A percentile compares a stretch with the other conserved stretches of the same genome.
These are phyloP conservation scores for Zygnema circumcarinatum DNA, from an alignment of 139 green algal genomes.

Conservation along the genomic window DNA sequence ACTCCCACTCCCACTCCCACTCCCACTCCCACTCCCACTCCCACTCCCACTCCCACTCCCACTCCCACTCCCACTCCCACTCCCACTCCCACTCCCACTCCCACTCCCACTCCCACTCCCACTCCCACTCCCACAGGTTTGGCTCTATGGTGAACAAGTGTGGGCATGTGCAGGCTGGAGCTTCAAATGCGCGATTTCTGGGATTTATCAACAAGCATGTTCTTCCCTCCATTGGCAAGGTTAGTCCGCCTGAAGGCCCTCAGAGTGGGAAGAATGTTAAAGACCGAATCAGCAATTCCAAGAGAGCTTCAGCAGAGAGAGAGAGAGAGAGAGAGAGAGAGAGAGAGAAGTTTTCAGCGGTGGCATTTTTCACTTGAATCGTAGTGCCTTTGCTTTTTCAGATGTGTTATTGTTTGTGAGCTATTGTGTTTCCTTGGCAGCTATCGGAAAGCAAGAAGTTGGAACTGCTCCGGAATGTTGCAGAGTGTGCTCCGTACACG, in stretches of 20 bases:
- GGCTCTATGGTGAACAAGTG: too few relatives aligned
- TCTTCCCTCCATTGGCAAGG: slow-evolving; percentile 47
- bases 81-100: too few relatives aligned
- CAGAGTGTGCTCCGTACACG: slow-evolving; percentile 31
- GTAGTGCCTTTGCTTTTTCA: too few relatives aligned
- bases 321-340: neutral
- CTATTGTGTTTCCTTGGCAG: too few relatives aligned
- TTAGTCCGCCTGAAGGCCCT: neutral
- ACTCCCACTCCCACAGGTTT: too few relatives aligned
- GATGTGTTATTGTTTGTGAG: neutral
- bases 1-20: too few relatives aligned
- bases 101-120: too few relatives aligned
- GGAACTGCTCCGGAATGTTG: slow-evolving; percentile 45
- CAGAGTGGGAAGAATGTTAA: neutral
- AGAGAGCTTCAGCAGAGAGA: neutral
- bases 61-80: too few relatives aligned
- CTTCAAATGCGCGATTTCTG: slow-evolving; percentile 45
- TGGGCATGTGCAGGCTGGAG: slow-evolving; percentile 49
- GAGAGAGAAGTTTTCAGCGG: neutral
- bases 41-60: too few relatives aligned
- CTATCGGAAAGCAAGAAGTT: slow-evolving; percentile 40
- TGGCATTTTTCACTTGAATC: too few relatives aligned
- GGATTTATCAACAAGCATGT: slow-evolving; percentile 45
- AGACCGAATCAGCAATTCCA: too few relatives aligned
- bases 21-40: too few relatives aligned